Evolutionary conservation across 371 early-diverging fungal species (phyloP), one percentile per base, ranked within the genome.

Genomic region (Rhizopus delemar): DNA sequence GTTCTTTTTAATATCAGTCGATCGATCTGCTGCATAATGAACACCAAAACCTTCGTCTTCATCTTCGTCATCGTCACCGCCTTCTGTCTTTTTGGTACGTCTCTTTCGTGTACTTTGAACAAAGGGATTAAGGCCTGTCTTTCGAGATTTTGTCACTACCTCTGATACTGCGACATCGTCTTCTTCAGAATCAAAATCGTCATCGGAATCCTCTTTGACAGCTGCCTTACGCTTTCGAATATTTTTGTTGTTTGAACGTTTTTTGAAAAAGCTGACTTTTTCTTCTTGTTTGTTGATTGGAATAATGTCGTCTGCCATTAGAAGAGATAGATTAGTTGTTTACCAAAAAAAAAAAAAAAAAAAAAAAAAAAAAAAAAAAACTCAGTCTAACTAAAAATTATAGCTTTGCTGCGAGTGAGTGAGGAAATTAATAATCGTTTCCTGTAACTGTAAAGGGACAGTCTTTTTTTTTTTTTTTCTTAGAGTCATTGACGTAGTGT

Each of bases 231-330:
- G 77, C 39, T 84, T 84, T 35, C 85, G 78, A 36, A 83, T 67
- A 38, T 78, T 84, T 62, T 83, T 84, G 35, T 71, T 77, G 28
- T 79, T 70, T 6, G 73, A 59, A 32, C 83, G 66, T 62, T 86
- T 86, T 59, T 84, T 86, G 65, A 86, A 86, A 49, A 86, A 79
- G 11, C 82, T 72, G 2, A 82, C 82, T 43, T 73, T 71, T 4
- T 63, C 71, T 41, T 59, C 59, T 22, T 57, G 46, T 6, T 16
- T 35, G 3, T 31, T 56, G 0, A 58, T 8, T 3, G 67, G 59
- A 9, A 59, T 15, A 28, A 59, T 50, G 12, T 63, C 64, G 1
- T 49, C 43, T 28, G 50, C 35, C 57, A 63, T 57, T n/a, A 36
- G 36, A 36, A 36, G 11, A 5, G 15, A 43, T 43, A 43, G 22